Evolutionary conservation across 176 grass and related monocot genomes (phyloP), one percentile per base, ranked within the genome.

Genomic region (Leersia perrieri): DNA sequence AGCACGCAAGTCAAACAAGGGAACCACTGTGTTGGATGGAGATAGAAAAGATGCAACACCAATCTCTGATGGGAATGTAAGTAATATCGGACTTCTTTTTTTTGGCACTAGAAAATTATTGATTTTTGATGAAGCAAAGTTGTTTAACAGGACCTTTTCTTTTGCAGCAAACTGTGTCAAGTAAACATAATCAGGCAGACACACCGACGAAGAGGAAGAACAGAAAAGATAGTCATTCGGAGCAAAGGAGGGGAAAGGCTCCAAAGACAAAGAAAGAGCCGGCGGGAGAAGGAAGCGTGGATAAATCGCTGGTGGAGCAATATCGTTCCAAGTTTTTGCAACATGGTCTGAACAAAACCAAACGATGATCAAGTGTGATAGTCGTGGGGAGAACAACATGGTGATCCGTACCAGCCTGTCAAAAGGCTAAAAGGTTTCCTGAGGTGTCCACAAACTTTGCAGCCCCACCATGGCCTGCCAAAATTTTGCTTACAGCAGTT

Each of bases 301-400:
- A 99, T 75, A 95, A 99, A 28, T 86, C 68, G 8, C 76, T 93
- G 26, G 84, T 84, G 42, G 92, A 90, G 57, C 86, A 93, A 42
- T 95, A 99, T 62, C 88, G 88, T 34, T 91, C 90, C 38, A 93
- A 93, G 64, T 99, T 99, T 75, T 87, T 80, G 75, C 79, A 83
- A 20, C 87, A 82, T 32, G 84, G 75, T 30, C 42, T 81, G 20
- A 88, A 64, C 62, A 91, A 92, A 29, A 38, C 68, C 31, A 87
- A 95, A 92, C 61, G 79, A 76, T 84, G 79, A 73, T 78, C 65
- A 64, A 71, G 38, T 26, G 68, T 8, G 35, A 73, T 62, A 9
- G 3, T 13, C 25, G 62, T 30, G 3, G 41, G 39, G 20, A 51
- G 20, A 18, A 7, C 66, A 72, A 16, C n/a, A 38, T 33, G 32